Percentiles rank a stretch among this genome's conserved stretches.
Evolutionary conservation across 2,329 filamentous ascomycete species (phyloP).

Genomic region (Colletotrichum orchidophilum): DNA sequence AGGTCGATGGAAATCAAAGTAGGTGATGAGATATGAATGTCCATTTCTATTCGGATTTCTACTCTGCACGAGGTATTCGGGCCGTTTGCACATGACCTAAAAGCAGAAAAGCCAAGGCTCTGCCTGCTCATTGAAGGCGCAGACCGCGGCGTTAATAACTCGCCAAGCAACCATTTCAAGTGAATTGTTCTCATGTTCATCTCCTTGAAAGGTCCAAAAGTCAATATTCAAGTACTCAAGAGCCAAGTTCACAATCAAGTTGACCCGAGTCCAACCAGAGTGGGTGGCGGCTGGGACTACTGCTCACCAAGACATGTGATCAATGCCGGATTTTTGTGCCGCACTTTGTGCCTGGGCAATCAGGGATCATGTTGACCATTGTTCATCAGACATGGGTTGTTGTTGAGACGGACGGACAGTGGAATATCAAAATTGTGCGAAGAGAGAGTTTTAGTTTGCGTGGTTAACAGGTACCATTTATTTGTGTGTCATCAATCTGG

Average conservation of each 20-base stretch:
- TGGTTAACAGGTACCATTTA: background rate
- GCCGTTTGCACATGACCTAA: background rate
- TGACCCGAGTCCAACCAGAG: background rate
- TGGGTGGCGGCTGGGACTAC: background rate
- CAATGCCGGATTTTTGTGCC: no score
- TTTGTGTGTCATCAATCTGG: background rate
- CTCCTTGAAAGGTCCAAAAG: background rate
- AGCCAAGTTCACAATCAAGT: background rate
- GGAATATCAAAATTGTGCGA: background rate
- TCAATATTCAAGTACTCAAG: background rate
- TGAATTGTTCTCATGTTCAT: no score
- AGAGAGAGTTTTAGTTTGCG: background rate
- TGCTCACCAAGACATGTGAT: background rate
- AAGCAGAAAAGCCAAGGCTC: background rate
- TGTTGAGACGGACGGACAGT: background rate
- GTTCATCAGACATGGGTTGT: background rate
- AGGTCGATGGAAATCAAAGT: background rate
- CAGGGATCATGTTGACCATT: no score
- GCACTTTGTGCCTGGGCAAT: no score
- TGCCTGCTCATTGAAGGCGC: no score
- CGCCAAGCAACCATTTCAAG: background rate
- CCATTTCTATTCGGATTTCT: background rate
- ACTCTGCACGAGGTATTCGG: background rate
- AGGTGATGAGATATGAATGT: background rate
- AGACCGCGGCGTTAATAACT: no score